These are phyloP conservation scores for Annulohypoxylon moriforme DNA, from an alignment of 495 filamentous ascomycete species.

Conservation along the genomic window DNA sequence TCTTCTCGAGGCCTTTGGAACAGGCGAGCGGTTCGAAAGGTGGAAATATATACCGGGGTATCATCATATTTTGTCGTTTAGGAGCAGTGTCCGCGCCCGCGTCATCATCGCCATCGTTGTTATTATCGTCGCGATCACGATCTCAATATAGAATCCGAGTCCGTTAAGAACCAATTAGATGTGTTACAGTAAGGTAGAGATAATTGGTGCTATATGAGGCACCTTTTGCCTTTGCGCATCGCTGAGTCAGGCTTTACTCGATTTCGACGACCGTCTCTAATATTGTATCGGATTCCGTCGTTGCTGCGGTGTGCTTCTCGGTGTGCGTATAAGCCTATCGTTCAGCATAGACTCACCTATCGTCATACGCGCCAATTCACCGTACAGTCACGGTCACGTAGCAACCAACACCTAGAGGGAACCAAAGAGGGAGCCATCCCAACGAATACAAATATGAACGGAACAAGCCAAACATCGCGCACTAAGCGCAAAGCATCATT, in stretches of 20 bases:
- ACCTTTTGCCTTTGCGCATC: constrained; percentile 38
- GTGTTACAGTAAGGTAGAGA: constrained; percentile 3
- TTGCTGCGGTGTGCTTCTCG: background rate
- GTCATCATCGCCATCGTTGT: constrained; percentile 11
- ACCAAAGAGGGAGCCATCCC: background rate
- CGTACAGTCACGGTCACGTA: constrained; percentile 14
- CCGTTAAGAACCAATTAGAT: constrained; percentile 14
- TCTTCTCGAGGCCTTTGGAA: background rate
- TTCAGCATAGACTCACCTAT: background rate
- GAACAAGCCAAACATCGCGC: constrained; percentile 51
- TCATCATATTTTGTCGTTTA: background rate
- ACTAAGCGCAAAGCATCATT: constrained; percentile 62
- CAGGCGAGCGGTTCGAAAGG: background rate
- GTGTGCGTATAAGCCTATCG: constrained; percentile 1
- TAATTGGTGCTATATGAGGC: constrained; percentile 38
- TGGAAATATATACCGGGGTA: constrained; percentile 11
- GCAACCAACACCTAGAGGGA: constrained; percentile 8
- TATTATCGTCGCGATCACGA: background rate
- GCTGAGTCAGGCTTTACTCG: constrained; percentile 36
- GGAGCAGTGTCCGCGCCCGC: constrained; percentile 24
- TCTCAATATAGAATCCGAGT: constrained; percentile 9
- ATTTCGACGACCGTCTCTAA: constrained; percentile 7
- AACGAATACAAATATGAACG: constrained; percentile 52
- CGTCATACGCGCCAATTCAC: constrained; percentile 26
- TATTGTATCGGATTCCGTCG: background rate